These are phyloP conservation scores for Monosporozyma aerobia DNA, from an alignment of 805 yeast genomes.

Conservation along the genomic window DNA sequence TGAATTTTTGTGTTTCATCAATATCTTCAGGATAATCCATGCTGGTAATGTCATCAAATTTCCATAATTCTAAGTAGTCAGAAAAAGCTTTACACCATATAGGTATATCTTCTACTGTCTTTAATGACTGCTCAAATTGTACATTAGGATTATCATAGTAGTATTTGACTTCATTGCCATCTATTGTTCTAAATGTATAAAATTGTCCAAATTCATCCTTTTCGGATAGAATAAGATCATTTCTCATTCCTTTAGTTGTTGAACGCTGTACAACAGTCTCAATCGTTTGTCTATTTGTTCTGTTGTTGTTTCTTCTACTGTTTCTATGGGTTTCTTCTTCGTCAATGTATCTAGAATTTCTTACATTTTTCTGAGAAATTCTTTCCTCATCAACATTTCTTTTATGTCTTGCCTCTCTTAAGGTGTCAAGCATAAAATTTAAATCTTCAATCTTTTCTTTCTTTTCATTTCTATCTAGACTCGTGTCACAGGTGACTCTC, in stretches of 20 bases:
- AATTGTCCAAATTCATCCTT: constrained; percentile 1
- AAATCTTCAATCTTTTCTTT: background rate
- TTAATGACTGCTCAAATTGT: background rate
- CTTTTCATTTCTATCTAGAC: background rate
- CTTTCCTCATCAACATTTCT: no score
- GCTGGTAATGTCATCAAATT: background rate
- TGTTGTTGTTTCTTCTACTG: background rate
- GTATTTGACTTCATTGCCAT: background rate
- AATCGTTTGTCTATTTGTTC: no score
- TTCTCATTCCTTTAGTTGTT: background rate
- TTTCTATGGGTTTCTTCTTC: no score
- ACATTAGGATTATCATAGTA: background rate
- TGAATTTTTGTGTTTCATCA: background rate
- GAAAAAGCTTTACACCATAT: background rate
- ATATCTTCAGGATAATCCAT: background rate
- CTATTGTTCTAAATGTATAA: background rate
- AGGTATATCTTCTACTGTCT: background rate
- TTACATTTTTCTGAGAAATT: no score
- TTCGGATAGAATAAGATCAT: background rate
- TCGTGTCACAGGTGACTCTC: background rate
- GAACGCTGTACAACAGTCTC: background rate
- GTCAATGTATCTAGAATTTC: no score
- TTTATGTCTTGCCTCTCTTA: background rate
- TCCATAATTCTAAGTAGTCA: background rate
- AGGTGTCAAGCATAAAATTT: background rate